Base-by-base conservation (phyloP, 768 basidiomycete species). In the Saitozyma podzolica region DNA sequence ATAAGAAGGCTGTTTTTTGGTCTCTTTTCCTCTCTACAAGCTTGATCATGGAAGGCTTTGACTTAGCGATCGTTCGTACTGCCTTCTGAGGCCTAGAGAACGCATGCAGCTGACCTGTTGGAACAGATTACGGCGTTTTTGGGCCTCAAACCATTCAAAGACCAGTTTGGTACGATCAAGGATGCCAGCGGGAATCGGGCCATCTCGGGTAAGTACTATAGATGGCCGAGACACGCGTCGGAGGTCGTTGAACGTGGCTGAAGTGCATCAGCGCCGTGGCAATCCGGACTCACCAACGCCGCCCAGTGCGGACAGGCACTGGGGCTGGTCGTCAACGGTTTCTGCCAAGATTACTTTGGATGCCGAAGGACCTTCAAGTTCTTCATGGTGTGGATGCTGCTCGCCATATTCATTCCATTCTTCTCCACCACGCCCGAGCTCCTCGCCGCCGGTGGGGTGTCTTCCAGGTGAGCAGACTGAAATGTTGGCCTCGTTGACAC, bases 261-360 rank as follows among this genome's bases (percentile, higher is more conserved):
- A 29, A 49, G 0, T 3, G 14, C 0, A 16, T 56, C n/a, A 39
- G 73, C 80, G 0, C 64, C 66, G 1, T 80, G 79, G 80, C 80
- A 80, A 42, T 69, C 77, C 8, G 77, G 69, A 3, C 59, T 81
- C 8, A 56, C 63, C 40, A 76, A 77, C 63, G 72, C 68, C 1
- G 64, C 70, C 41, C 61, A 70, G 16, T 67, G 68, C 52, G 77
- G 80, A 41, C 70, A 70, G 42, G 71, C 79, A 50, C 45, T 75
- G n/a, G 64, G 67, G 9, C 54, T 69, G 7, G 29, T 63, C 55
- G 37, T 69, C 58, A 66, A 61, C 37, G 57, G 54, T 4, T 69
- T 50, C 51, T 47, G 51, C 4, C 59, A 58, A 20, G 67, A 72
- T 37, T 49, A 59, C 13, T 70, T 68, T 58, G 76, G 76, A 39